Evolutionary conservation across 116 monocot species (phyloP).

Genomic region (Papilionanthe hybrid): DNA sequence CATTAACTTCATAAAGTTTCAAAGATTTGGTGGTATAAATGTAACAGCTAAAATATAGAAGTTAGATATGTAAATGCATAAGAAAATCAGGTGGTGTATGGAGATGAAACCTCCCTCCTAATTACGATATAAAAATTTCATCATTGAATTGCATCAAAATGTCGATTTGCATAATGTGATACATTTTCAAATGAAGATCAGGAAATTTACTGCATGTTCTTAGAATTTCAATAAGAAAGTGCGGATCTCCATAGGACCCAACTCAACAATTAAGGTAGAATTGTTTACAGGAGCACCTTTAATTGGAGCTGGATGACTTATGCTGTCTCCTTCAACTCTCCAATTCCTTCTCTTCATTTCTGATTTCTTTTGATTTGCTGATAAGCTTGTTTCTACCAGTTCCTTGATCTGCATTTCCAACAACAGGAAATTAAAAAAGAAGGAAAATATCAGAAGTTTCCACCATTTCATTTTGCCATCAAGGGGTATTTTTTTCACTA

Average conservation of each 20-base stretch:
- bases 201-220: neutral
- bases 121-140: no score
- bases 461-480: no score
- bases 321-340: slow-evolving; percentile 42
- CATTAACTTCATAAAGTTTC: no score
- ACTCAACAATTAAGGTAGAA: slow-evolving; percentile 44
- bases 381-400: slow-evolving; percentile 62
- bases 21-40: no score
- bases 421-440: neutral
- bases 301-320: slow-evolving; percentile 11
- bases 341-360: slow-evolving; percentile 66
- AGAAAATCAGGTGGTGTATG: no score
- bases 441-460: no score
- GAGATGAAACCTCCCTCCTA: no score
- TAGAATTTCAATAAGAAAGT: slow-evolving; percentile 65
- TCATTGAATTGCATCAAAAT: neutral
- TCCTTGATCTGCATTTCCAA: slow-evolving; percentile 46
- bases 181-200: neutral
- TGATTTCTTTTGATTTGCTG: slow-evolving; percentile 67
- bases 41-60: no score
- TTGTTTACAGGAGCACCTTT: slow-evolving; percentile 52
- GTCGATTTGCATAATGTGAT: neutral
- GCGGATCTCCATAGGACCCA: slow-evolving; percentile 81
- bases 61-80: no score
- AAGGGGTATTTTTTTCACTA: no score